These are phyloP conservation scores for Urtica urens DNA, from an alignment of 306 rosid species.

Conservation along the genomic window DNA sequence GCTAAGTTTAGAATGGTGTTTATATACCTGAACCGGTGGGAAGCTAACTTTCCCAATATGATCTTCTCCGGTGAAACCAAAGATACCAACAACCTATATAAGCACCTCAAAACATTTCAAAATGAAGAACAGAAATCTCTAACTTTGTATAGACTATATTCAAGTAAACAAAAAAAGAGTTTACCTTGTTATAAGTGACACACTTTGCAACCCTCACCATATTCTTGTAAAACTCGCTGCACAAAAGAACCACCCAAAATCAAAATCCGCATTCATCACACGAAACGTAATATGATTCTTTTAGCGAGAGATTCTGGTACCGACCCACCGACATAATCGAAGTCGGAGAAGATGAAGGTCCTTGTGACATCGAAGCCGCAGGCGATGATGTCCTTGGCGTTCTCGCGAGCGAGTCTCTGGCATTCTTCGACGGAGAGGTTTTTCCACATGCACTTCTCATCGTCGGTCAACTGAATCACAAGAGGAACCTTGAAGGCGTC, in stretches of 20 bases:
- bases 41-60: conserved; percentile 91
- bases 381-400: conserved; percentile 91
- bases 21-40: conserved; percentile 77
- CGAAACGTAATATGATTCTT: too few relatives aligned
- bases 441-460: conserved; percentile 92
- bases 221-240: conserved; percentile 75
- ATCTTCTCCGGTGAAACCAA: conserved; percentile 88
- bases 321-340: conserved; percentile 76
- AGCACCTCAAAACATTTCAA: background rate
- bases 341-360: conserved; percentile 80
- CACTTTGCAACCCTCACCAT: conserved; percentile 68
- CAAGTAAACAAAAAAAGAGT: background rate
- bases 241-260: conserved; percentile 8
- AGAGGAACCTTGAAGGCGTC: conserved; percentile 92
- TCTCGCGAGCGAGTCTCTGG: conserved; percentile 78
- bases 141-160: background rate
- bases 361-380: conserved; percentile 82
- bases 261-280: too few relatives aligned
- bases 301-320: conserved; percentile 14
- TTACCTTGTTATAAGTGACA: conserved; percentile 67
- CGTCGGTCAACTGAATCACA: conserved; percentile 88
- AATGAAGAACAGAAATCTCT: background rate
- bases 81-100: conserved; percentile 73
- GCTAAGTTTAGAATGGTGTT: background rate
- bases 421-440: conserved; percentile 63